Base-by-base conservation (phyloP, 805 yeast species). In the Kazachstania bromeliacearum region DNA sequence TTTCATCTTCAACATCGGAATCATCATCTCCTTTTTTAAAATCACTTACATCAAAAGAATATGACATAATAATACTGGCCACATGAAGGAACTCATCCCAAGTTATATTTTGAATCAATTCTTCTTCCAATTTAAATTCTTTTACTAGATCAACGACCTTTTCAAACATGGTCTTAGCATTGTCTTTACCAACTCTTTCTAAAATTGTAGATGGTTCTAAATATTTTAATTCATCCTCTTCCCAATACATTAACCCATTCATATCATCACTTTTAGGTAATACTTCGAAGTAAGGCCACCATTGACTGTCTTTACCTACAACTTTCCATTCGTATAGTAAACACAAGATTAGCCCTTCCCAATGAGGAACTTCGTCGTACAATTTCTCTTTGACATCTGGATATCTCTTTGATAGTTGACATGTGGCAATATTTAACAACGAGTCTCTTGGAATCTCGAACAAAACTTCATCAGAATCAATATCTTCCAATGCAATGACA, bases 51-150 rank as follows among this genome's bases (percentile, higher is more conserved):
- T 92, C 98, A 59, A 92, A 89, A 0, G 95, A 83, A 50, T 89
- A 89, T 1, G 96, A 73, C 85, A 87, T 75, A 32, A 92, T 83
- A 12, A 83, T 60, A 28, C 85, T 76, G 0, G 95, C 96, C 40
- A 82, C 74, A 25, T 69, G 62, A 45, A 78, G 79, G 55, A 82
- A 92, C 8, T 71, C 73, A 2, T 72, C 77, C 30, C 74, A 52
- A 1, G 79, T 58, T 1, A 70, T 55, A 7, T 55, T 53, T 10
- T 62, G 41, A 43, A 67, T 37, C 43, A 60, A 57, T 6, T 5
- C n/a, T 2, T 33, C 36, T 6, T 26, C 27, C 12, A 67, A 44
- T 19, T 58, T 60, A 15, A 53, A 39, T 9, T 45, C 41, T 18
- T 39, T 19, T 7, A 52, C 33, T 12, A 40, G 37, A 6, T 28